phyloP scores from a whole-genome alignment of 75 land plant species.

The Larix kaempferi region DNA sequence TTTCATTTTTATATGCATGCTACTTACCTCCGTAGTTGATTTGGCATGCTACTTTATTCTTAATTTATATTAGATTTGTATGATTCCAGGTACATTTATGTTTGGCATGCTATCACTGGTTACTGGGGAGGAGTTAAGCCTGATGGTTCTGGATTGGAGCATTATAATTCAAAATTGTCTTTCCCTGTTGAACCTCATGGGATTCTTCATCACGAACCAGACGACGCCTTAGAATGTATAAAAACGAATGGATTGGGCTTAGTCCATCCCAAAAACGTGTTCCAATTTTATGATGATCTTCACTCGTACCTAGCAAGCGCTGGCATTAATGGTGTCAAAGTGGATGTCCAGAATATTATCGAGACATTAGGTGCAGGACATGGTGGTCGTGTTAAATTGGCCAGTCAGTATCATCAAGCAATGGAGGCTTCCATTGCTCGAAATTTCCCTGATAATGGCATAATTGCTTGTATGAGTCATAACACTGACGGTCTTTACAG shows the following conservation, averaged over 20 bases:
- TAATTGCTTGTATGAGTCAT: constrained; percentile 96
- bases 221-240: constrained; percentile 51
- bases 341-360: constrained; percentile 83
- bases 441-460: constrained; percentile 82
- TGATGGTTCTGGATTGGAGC: constrained; percentile 53
- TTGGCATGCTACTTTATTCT: constrained; percentile 4
- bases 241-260: constrained; percentile 69
- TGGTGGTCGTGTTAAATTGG: constrained; percentile 77
- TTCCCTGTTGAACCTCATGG: constrained; percentile 71
- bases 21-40: not conserved
- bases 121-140: constrained; percentile 95
- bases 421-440: constrained; percentile 74
- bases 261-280: constrained; percentile 71
- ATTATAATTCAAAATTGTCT: constrained; percentile 55
- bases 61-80: not conserved
- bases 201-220: constrained; percentile 58
- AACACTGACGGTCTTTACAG: constrained; percentile 87
- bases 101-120: constrained; percentile 94
- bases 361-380: constrained; percentile 87
- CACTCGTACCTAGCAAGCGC: constrained; percentile 83
- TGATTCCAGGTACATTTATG: constrained; percentile 68
- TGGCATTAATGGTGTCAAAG: constrained; percentile 94
- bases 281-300: constrained; percentile 71
- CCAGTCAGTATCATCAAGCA: constrained; percentile 74
- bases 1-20: not conserved